Evolutionary conservation across 2,329 filamentous ascomycete species (phyloP).

Genomic region (Fonsecaea pedrosoi): DNA sequence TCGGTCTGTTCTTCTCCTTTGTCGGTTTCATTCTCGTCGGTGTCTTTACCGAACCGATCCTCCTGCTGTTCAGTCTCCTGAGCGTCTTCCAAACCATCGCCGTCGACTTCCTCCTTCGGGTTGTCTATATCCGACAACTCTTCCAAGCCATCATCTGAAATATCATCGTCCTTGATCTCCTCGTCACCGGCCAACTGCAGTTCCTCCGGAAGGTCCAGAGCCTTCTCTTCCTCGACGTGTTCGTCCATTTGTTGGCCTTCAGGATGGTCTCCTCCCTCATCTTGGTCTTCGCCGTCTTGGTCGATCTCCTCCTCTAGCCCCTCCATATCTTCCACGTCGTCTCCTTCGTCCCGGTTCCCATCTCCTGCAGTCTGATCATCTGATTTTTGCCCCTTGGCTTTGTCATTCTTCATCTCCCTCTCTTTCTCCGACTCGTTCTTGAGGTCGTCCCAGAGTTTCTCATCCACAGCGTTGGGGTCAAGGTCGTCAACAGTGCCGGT

Average conservation of each 20-base stretch:
- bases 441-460: conserved; percentile 98
- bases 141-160: conserved; percentile 63
- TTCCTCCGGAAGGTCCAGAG: conserved; percentile 83
- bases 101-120: conserved; percentile 50
- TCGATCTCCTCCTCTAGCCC: conserved; percentile 56
- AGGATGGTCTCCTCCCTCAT: conserved; percentile 68
- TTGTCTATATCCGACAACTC: conserved; percentile 62
- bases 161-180: conserved; percentile 57
- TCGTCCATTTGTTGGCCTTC: conserved; percentile 72
- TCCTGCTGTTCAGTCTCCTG: conserved; percentile 41
- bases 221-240: conserved; percentile 80
- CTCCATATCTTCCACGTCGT: conserved; percentile 67
- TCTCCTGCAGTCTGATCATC: conserved; percentile 69
- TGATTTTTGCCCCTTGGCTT: conserved; percentile 58
- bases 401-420: conserved; percentile 77
- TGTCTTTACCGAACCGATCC: conserved; percentile 40
- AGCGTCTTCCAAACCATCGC: conserved; percentile 43
- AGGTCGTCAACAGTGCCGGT: conserved; percentile 89
- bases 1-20: conserved; percentile 44
- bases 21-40: conserved; percentile 45
- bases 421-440: conserved; percentile 59
- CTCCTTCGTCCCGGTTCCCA: conserved; percentile 57
- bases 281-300: conserved; percentile 53
- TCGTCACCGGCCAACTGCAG: conserved; percentile 79
- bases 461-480: conserved; percentile 87